phyloP scores from a whole-genome alignment of 2,329 filamentous ascomycete species.

The Phialophora tarda region DNA sequence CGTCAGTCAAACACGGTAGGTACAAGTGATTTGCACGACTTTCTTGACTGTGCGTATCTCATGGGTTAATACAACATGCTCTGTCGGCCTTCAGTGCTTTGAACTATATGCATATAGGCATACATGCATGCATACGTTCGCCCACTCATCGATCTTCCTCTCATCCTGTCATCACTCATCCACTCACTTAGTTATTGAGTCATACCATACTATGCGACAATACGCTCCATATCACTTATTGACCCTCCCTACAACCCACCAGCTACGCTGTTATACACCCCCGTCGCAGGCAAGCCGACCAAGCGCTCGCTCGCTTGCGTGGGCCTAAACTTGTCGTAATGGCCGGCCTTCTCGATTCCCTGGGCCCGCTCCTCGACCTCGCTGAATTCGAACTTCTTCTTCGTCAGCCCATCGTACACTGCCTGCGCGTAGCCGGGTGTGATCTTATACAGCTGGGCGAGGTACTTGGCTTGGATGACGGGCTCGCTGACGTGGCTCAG shows the following conservation, averaged over 20 bases:
- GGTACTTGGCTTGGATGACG: conserved; percentile 58
- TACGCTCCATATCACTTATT: too few species aligned
- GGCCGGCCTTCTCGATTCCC: conserved; percentile 48
- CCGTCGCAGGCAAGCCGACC: conserved; percentile 17
- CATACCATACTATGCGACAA: neutral
- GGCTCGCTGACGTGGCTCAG: conserved; percentile 53
- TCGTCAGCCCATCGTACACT: conserved; percentile 54
- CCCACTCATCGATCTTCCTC: too few species aligned
- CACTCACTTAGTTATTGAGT: neutral
- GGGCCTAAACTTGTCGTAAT: conserved; percentile 27
- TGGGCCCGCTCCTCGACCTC: conserved; percentile 55
- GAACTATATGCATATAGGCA: too few species aligned
- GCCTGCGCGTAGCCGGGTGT: conserved; percentile 54
- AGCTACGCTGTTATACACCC: conserved; percentile 18
- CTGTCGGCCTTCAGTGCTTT: neutral
- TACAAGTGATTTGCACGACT: too few species aligned
- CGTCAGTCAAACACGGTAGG: too few species aligned
- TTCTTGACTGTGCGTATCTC: neutral
- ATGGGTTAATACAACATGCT: neutral
- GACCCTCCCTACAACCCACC: neutral
- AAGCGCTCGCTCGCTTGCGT: conserved; percentile 23
- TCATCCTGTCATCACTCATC: neutral
- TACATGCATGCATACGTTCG: too few species aligned
- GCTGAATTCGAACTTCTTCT: conserved; percentile 53
- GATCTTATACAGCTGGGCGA: conserved; percentile 60